Evolutionary conservation across 2,329 filamentous ascomycete species (phyloP), one percentile per base, ranked within the genome.

Genomic region (Cordyceps cicadae): DNA sequence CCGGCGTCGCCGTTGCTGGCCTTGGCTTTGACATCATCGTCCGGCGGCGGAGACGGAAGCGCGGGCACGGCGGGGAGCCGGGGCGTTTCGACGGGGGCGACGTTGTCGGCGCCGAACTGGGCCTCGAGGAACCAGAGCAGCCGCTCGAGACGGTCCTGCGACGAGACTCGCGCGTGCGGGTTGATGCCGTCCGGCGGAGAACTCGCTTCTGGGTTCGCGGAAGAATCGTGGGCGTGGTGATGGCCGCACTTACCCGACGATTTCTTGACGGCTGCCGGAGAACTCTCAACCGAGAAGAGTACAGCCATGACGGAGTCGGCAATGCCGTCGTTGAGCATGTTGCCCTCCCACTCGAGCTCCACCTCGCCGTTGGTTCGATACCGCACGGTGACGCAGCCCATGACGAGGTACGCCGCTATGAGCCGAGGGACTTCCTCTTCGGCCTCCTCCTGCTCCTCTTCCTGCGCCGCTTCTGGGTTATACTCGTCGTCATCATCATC

Each of bases 301-400:
- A 97, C 91, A 0, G 92, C 92, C 81, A 97, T 90, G 59, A 97
- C 89, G 17, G 94, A 92, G 74, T 99, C 94, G n/a, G 94, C 94
- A 69, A 99, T 95, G 63, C 92, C 90, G 70, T 99, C 94, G 72
- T 97, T 99, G 69, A 97, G 87, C 77, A 96, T 89, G 71, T 97
- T 99, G 62, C 92, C 94, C 72, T 97, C 93, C 94, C 94, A 99
- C 74, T 96, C 92, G 3, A 97, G 79, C 71, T 95, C 92, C 6
- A 97, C 84, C 70, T 94, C 87, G 60, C 92, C 89, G 66, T 85
- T 87, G 63, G 79, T 83, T 64, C 83, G 83, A 74, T 94, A 92
- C 21, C 87, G 84, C n/a, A 97, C 86, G 8, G 85, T 85, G 32
- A 97, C 86, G 73, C 89, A 94, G 64, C 92, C 93, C 93, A 99